These are phyloP conservation scores for Claviceps monticola DNA, from an alignment of 2,329 filamentous ascomycete species.

Conservation along the genomic window DNA sequence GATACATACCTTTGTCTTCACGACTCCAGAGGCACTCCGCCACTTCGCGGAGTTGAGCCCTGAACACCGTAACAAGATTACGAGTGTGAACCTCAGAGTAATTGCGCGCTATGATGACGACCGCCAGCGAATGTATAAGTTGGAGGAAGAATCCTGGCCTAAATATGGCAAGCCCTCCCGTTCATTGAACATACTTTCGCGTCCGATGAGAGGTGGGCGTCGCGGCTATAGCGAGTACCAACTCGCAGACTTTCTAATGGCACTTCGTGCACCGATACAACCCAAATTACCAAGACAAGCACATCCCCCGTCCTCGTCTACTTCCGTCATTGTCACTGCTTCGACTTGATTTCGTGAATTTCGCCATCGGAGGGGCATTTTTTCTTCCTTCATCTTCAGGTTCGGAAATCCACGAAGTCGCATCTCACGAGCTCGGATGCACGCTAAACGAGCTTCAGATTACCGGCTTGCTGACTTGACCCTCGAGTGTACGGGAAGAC, in stretches of 20 bases:
- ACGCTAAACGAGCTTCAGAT: conserved; percentile 38
- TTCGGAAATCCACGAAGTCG: conserved; percentile 35
- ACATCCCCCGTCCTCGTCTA: conserved; percentile 25
- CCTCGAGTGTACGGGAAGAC: conserved; percentile 31
- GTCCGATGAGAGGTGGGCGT: conserved; percentile 35
- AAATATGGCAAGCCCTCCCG: conserved; percentile 25
- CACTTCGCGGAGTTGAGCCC: conserved; percentile 33
- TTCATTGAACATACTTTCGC: conserved; percentile 26
- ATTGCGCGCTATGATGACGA: conserved; percentile 44
- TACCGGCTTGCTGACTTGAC: conserved; percentile 37
- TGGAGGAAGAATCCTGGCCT: conserved; percentile 28
- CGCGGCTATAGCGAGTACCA: conserved; percentile 41
- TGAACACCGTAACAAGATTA: conserved; percentile 28
- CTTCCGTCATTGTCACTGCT: conserved; percentile 32
- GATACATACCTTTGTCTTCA: conserved; percentile 44
- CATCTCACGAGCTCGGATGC: conserved; percentile 38
- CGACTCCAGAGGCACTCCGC: conserved; percentile 33
- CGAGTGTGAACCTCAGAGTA: conserved; percentile 35
- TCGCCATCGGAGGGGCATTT: conserved; percentile 30
- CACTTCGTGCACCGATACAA: conserved; percentile 36
- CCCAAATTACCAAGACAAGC: conserved; percentile 22
- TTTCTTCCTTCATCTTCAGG: conserved; percentile 23
- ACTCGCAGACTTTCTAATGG: conserved; percentile 37
- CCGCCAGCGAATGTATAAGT: conserved; percentile 26
- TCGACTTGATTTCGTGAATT: conserved; percentile 42